Percentiles rank a stretch among this genome's conserved stretches.
Conservation (phyloP, 1,284 basidiomycete genomes). For the Apiotrichum porosum region DNA sequence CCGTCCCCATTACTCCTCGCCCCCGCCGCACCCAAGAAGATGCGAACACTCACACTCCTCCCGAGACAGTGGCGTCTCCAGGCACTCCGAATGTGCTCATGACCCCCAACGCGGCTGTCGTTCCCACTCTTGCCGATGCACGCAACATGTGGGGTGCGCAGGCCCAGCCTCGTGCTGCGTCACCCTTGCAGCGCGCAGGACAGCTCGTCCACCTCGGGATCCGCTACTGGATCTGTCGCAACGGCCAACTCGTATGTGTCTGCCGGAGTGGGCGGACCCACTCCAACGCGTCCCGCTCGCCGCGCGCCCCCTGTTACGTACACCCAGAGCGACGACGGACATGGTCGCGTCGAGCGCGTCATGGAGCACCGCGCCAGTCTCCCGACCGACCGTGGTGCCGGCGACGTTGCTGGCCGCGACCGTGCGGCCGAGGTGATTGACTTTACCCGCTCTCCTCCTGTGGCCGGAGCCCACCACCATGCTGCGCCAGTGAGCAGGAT, state of each 20-base stretch:
- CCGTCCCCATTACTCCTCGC: no score
- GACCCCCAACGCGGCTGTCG: not conserved
- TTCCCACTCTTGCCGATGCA: not conserved
- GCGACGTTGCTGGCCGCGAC: no score
- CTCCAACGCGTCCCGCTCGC: not conserved
- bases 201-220: no score
- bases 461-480: no score
- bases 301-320: not conserved
- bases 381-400: not conserved
- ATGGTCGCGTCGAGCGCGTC: not conserved
- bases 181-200: no score
- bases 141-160: not conserved
- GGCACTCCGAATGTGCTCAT: not conserved
- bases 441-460: slow-evolving; percentile 3
- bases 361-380: not conserved
- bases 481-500: no score
- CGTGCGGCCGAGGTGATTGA: not conserved
- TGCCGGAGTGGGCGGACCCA: not conserved
- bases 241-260: not conserved
- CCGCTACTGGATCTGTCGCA: not conserved
- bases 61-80: no score
- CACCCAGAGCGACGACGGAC: slow-evolving; percentile 2
- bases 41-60: no score
- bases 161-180: no score
- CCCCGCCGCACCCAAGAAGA: no score